Evolutionary conservation across 306 rosid species (phyloP), one percentile per base, ranked within the genome.

Genomic region (Acacia melanoxylon): DNA sequence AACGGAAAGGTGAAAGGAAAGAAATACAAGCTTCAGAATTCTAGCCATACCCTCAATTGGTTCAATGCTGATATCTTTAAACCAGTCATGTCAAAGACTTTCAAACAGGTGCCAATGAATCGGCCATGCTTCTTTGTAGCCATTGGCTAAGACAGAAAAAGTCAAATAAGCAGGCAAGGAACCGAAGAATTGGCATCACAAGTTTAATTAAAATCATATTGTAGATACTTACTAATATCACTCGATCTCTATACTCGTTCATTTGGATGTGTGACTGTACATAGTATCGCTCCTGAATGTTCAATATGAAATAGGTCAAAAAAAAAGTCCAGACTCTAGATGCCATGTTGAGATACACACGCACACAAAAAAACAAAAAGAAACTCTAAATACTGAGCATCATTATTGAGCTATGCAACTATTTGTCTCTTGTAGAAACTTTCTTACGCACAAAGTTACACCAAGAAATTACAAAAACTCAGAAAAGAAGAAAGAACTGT

Each of bases 21-120:
- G 24, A 40, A 3, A 14, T 8, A 72, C 42, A 73, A 61, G 66
- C 45, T 78, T 25, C 27, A 8, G 12, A 54, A 13, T 46, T 74
- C 24, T 24, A 54, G 22, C 19, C 87, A 48, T 89, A 96, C 98
- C 98, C 89, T 95, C 81, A 95, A 85, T 68, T 95, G 94, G 87
- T 80, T 95, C 77, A 95, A 88, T 14, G 98, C 96, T 10, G 99
- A 93, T 54, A 95, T 92, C 88, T 75, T 93, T 82, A 95, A 87
- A 35, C 98, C 97, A 46, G 99, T 90, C 99, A 95, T 93, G 88
- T 95, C 99, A 86, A 95, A 84, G 73, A 95, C 86, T 86, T 95
- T 95, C 83, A 95, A 77, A 83, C 98, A 92, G 24, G 98, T 91
- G 72, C 98, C 93, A 16, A 93, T 90, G 78, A 86, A 83, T 76